Base-by-base conservation (phyloP, 805 yeast species). In the Candida nemodendra region DNA sequence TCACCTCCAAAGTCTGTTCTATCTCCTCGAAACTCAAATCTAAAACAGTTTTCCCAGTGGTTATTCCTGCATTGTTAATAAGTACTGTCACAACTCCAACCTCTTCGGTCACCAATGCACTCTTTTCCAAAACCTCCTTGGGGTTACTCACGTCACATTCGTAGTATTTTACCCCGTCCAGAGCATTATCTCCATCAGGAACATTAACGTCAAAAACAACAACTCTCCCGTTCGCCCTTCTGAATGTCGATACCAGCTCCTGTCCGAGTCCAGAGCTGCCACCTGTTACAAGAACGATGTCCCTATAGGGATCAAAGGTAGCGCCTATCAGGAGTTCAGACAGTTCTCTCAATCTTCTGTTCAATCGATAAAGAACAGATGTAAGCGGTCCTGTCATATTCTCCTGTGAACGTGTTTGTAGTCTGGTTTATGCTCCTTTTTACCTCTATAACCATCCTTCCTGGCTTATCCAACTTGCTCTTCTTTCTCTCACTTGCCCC, bases 61-160 rank as follows among this genome's bases (percentile, higher is more conserved):
- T 70, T 9, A 88, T 72, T 0, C 87, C 98, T 0, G 97, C 98
- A 58, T 91, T 90, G 59, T 90, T 90, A 34, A 91, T 72, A 12
- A 91, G 62, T 2, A 89, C 69, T 0, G 89, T 74, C 1, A 85
- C 81, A 0, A 49, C 49, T 0, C 95, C 95, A 29, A 76, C 52
- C 22, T 70, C 71, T n/a, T 53, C 32, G 23, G 52, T 53, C 21
- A 89, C 74, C 8, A 32, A 40, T 5, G 54, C 53, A 5, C 72
- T 71, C 26, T 68, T 54, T 3, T 53, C 51, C 15, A 57, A 48
- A 5, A 89, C 72, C 14, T 72, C 68, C 2, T 58, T 54, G 13
- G 69, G 45, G 35, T 75, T 59, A 32, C 88, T 67, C 3, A 91
- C 85, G 60, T 91, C 95, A 59, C 95, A 86, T 31, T 63, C 44